A percentile compares a stretch with the other conserved stretches of the same genome.
Conservation (phyloP, 2,329 filamentous ascomycete species). For the Metarhizium album region DNA sequence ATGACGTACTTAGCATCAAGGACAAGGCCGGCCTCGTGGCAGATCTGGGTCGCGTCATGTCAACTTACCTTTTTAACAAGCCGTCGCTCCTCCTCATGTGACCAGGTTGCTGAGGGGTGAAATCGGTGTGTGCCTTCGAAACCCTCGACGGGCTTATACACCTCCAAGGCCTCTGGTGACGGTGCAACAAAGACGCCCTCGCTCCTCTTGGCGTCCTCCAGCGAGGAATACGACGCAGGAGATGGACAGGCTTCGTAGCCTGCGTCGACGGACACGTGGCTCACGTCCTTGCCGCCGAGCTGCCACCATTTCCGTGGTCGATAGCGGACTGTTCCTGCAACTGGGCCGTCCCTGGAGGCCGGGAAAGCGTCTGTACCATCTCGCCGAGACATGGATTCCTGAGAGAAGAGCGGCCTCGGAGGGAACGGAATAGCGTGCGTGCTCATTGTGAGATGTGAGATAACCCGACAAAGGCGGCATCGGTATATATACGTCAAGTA, state of each 20-base stretch:
- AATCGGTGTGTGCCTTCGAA: slow-evolving; percentile 51
- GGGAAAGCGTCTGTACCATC: neutral
- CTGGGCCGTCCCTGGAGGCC: neutral
- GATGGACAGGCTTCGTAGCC: neutral
- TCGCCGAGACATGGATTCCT: slow-evolving; percentile 5
- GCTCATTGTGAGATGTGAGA: neutral
- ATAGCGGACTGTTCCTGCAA: neutral
- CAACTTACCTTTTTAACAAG: slow-evolving; percentile 38
- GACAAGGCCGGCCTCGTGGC: too few species aligned
- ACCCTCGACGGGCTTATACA: slow-evolving; percentile 38
- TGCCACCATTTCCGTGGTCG: slow-evolving; percentile 4
- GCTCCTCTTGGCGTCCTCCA: slow-evolving; percentile 1
- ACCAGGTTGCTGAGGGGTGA: slow-evolving; percentile 47
- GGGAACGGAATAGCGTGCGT: neutral
- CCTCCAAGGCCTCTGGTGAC: slow-evolving; percentile 4
- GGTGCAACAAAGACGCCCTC: neutral
- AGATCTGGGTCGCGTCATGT: neutral
- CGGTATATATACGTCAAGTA: neutral
- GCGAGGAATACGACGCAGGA: neutral
- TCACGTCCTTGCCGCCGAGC: slow-evolving; percentile 4
- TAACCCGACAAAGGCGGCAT: neutral
- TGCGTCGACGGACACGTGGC: slow-evolving; percentile 6
- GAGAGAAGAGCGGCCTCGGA: neutral
- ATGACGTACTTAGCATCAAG: too few species aligned
- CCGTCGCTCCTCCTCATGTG: slow-evolving; percentile 41